Conservation (phyloP, 2,329 filamentous ascomycete species). For the Pseudocercospora vitis region DNA sequence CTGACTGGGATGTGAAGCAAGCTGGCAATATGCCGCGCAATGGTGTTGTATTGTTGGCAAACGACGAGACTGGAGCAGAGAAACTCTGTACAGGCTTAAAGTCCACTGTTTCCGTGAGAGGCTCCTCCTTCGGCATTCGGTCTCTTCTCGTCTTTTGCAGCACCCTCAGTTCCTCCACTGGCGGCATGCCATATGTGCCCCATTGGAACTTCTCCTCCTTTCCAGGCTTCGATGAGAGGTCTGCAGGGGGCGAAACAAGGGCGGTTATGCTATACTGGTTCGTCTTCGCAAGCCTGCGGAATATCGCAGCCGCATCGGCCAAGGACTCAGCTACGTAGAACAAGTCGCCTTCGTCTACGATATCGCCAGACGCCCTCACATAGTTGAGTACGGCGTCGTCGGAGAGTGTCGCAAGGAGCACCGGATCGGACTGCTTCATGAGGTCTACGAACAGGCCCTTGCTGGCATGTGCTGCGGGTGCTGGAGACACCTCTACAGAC, state of each 20-base stretch:
- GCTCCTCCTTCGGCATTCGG: conserved; percentile 25
- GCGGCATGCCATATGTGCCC: conserved; percentile 37
- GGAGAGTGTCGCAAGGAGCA: conserved; percentile 7
- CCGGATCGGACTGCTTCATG: conserved; percentile 29
- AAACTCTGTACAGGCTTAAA: conserved; percentile 32
- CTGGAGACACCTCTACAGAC: conserved; percentile 32
- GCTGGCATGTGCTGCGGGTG: conserved; percentile 27
- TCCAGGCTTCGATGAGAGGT: conserved; percentile 10
- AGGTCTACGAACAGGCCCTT: conserved; percentile 35
- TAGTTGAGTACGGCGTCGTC: conserved; percentile 18
- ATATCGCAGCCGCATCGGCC: conserved; percentile 22
- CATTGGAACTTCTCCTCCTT: conserved; percentile 29
- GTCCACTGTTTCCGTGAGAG: conserved; percentile 19
- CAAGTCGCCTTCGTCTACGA: conserved; percentile 17
- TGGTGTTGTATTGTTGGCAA: conserved; percentile 41
- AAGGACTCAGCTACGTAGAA: conserved; percentile 25
- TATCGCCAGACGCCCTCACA: conserved; percentile 8
- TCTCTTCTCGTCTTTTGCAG: conserved; percentile 31
- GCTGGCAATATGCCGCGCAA: conserved; percentile 60
- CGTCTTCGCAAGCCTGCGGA: conserved; percentile 17
- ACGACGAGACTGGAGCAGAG: conserved; percentile 36
- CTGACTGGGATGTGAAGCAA: conserved; percentile 71
- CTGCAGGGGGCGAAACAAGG: conserved; percentile 25
- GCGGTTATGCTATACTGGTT: conserved; percentile 28
- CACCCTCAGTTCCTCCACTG: conserved; percentile 23